These are phyloP conservation scores for Blastomyces gilchristii DNA, from an alignment of 2,329 filamentous ascomycete species.

Conservation along the genomic window DNA sequence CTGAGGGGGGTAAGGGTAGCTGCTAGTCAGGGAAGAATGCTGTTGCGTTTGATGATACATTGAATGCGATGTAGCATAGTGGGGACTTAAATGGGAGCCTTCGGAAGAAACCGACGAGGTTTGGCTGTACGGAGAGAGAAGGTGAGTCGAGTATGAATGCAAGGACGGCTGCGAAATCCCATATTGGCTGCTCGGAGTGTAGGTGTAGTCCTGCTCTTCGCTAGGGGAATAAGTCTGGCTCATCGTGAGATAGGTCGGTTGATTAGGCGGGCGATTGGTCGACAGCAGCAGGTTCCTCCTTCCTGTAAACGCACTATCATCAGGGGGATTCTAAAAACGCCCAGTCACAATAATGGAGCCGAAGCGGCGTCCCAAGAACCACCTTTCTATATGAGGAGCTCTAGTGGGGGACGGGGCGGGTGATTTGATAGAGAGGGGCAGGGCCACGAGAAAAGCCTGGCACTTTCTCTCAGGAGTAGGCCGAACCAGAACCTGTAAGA, in stretches of 20 bases:
- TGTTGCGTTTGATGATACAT: conserved; percentile 25
- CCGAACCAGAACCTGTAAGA: not conserved
- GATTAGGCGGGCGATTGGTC: not conserved
- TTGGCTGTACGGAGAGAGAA: conserved; percentile 28
- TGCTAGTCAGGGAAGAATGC: conserved; percentile 22
- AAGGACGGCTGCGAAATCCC: conserved; percentile 22
- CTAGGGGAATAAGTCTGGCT: conserved; percentile 21
- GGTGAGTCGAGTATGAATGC: conserved; percentile 30
- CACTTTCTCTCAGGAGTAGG: not conserved
- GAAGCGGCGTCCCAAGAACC: not conserved
- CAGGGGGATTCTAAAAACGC: conserved; percentile 4
- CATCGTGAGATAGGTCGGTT: conserved; percentile 18
- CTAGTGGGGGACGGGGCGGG: not conserved
- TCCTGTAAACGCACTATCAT: conserved; percentile 2
- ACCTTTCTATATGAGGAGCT: not conserved
- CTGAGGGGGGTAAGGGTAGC: conserved; percentile 27
- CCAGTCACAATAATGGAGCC: conserved; percentile 4
- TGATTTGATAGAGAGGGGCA: not conserved
- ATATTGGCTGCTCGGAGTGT: conserved; percentile 20
- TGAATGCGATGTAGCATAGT: conserved; percentile 26
- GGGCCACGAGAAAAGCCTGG: not conserved
- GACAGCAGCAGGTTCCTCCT: not conserved
- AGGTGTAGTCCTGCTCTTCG: conserved; percentile 20
- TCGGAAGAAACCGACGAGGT: conserved; percentile 21
- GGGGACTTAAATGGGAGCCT: conserved; percentile 23